Conservation (phyloP, 169 alveolate genomes). For the Plasmodium coatneyi region DNA sequence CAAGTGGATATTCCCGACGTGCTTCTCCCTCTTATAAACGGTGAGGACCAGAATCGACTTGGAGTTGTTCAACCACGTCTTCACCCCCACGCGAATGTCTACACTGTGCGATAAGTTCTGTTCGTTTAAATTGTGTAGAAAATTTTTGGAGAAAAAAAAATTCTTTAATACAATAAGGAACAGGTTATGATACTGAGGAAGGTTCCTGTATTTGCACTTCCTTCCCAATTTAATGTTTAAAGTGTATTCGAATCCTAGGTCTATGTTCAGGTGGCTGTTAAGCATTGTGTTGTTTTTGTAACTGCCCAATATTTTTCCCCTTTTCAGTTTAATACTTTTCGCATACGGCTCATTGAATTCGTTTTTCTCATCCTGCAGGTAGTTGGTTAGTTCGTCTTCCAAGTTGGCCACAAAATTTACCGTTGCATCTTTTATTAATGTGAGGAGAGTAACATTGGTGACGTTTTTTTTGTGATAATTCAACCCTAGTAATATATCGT, state of each 20-base stretch:
- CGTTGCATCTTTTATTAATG: constrained; percentile 14
- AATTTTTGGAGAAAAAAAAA: constrained; percentile 10
- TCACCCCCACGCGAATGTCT: neutral
- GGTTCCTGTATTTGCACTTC: constrained; percentile 15
- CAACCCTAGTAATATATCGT: neutral
- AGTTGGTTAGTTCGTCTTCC: constrained; percentile 14
- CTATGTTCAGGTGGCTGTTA: constrained; percentile 23
- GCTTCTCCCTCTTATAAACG: neutral
- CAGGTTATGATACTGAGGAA: constrained; percentile 22
- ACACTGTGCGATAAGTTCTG: neutral
- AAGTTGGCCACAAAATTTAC: neutral
- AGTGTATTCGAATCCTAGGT: constrained; percentile 30
- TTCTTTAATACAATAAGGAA: constrained; percentile 12
- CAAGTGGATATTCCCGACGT: constrained; percentile 9
- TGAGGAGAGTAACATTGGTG: constrained; percentile 24
- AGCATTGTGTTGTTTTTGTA: constrained; percentile 20
- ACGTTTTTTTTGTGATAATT: constrained; percentile 25
- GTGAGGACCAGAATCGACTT: constrained; percentile 19
- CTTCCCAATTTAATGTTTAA: constrained; percentile 4
- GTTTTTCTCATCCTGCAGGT: neutral
- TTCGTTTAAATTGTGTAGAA: neutral
- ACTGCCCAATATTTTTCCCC: constrained; percentile 27
- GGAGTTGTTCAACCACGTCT: neutral
- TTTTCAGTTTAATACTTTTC: constrained; percentile 7
- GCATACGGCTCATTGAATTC: neutral